Percentiles rank a stretch among this genome's conserved stretches.
Evolutionary conservation across 148 eudicot genomes (phyloP).

Genomic region (Polygonum aviculare): DNA sequence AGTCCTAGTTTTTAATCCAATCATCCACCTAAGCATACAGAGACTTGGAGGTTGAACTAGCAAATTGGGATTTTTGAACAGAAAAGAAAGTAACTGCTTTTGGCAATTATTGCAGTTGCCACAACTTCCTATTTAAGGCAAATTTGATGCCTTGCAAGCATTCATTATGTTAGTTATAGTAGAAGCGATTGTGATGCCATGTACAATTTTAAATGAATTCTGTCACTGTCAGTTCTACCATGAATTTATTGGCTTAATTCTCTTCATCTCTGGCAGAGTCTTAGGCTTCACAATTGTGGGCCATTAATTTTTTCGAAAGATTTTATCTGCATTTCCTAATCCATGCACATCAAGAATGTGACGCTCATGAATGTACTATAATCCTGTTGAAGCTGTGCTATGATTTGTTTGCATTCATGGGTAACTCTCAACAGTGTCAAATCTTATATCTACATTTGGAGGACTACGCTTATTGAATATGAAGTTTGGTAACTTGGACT

Average conservation of each 20-base stretch:
- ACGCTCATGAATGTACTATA: not conserved
- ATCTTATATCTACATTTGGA: not conserved
- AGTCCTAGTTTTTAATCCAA: not conserved
- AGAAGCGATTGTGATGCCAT: not conserved
- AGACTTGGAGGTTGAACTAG: not conserved
- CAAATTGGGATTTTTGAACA: not conserved
- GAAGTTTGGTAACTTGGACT: not conserved
- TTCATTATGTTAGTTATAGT: not conserved
- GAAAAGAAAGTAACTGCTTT: not conserved
- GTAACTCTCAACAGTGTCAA: not conserved
- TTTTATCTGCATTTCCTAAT: not conserved
- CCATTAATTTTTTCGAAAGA: not conserved
- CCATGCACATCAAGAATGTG: not conserved
- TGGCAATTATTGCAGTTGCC: not conserved
- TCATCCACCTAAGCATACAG: not conserved
- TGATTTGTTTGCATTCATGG: not conserved
- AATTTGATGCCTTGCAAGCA: not conserved
- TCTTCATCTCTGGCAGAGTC: not conserved
- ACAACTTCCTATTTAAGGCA: not conserved
- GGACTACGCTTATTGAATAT: not conserved
- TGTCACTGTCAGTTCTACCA: not conserved
- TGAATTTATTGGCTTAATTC: not conserved
- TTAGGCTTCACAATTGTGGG: not conserved
- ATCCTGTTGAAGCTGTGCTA: not conserved
- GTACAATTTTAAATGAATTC: not conserved